phyloP scores from a whole-genome alignment of 352 stramenopile species.

The Globisporangium splendens region DNA sequence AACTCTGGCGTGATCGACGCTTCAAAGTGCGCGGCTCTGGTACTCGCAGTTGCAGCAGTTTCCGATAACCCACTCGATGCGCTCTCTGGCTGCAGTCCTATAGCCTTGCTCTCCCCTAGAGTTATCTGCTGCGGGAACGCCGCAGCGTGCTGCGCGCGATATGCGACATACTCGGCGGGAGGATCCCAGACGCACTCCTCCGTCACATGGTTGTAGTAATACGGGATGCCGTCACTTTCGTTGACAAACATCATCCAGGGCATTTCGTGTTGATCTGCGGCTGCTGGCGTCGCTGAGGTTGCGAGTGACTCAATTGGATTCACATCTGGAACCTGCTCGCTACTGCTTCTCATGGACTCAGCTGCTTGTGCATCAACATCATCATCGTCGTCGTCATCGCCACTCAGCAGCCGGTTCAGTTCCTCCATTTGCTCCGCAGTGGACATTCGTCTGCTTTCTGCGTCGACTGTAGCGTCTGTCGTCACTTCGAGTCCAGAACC shows the following conservation, averaged over 20 bases:
- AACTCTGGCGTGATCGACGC: constrained; percentile 38
- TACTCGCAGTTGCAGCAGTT: background rate
- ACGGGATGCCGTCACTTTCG: constrained; percentile 53
- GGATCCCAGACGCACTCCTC: constrained; percentile 65
- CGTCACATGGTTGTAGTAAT: constrained; percentile 69
- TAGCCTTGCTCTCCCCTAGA: constrained; percentile 4
- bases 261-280: constrained; percentile 3
- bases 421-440: constrained; percentile 65
- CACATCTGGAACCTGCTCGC: no score
- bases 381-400: constrained; percentile 29
- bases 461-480: background rate
- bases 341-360: background rate
- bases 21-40: background rate
- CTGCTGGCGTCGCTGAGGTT: background rate
- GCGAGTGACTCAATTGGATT: no score
- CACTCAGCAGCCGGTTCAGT: constrained; percentile 51
- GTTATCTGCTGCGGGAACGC: no score
- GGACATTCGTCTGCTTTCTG: constrained; percentile 20
- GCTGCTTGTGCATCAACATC: background rate
- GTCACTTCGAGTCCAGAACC: background rate
- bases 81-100: background rate
- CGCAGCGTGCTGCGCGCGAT: no score
- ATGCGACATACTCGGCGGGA: constrained; percentile 45
- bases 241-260: constrained; percentile 73
- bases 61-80: background rate